A percentile compares a stretch with the other conserved stretches of the same genome.
phyloP scores from a whole-genome alignment of 768 basidiomycete genomes.

The Suillus discolor region DNA sequence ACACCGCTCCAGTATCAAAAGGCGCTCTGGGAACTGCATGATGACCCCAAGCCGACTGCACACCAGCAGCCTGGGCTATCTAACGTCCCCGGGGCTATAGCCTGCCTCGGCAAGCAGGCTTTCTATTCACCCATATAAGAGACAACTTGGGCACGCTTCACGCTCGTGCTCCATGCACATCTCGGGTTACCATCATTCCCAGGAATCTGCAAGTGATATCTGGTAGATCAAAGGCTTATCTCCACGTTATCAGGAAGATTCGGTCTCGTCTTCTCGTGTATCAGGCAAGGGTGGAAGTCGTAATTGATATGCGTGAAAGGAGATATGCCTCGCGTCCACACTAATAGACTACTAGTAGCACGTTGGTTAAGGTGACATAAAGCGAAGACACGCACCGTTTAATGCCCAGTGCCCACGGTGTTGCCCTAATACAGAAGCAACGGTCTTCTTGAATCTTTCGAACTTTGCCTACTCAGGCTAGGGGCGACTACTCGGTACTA shows the following conservation, averaged over 20 bases:
- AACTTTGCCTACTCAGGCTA: not conserved
- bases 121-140: not conserved
- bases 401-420: not conserved
- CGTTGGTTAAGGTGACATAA: conserved; percentile 1
- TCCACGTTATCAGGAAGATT: not conserved
- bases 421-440: not conserved
- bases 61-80: not conserved
- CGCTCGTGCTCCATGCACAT: not conserved
- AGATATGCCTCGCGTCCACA: not conserved
- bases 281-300: not conserved
- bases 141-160: not conserved
- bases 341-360: not conserved
- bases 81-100: too few species aligned
- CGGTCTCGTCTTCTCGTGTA: not conserved
- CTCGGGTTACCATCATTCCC: not conserved
- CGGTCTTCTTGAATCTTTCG: not conserved
- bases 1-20: not conserved
- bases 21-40: not conserved
- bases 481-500: not conserved
- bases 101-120: not conserved
- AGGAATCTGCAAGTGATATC: not conserved
- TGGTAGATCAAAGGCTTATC: not conserved
- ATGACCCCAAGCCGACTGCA: not conserved
- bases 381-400: not conserved
- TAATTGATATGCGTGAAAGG: not conserved